Percentiles rank a stretch among this genome's conserved stretches.
phyloP scores from a whole-genome alignment of 225 moss, liverwort and hornwort genomes.

The Pleurozium schreberi region DNA sequence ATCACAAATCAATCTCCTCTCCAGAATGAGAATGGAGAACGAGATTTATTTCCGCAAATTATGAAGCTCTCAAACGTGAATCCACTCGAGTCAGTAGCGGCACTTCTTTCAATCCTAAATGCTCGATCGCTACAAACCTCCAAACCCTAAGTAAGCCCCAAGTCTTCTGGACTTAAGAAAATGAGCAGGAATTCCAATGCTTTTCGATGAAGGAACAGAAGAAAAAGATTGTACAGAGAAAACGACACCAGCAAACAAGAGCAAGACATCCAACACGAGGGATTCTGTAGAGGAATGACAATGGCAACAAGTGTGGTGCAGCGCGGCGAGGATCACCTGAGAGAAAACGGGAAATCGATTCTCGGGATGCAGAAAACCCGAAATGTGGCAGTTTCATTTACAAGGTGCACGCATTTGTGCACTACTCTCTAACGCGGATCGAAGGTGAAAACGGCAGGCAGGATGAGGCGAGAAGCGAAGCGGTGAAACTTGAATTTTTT shows the following conservation, averaged over 20 bases:
- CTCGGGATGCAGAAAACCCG: too few relatives aligned
- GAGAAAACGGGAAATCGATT: too few relatives aligned
- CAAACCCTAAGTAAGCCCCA: neutral
- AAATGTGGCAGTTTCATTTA: too few relatives aligned
- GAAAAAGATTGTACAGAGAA: neutral
- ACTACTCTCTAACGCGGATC: neutral
- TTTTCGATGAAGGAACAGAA: neutral
- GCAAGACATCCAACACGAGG: neutral
- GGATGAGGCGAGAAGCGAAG: too few relatives aligned
- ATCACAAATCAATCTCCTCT: neutral
- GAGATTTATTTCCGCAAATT: neutral
- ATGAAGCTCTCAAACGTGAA: neutral
- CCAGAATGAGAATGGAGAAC: neutral
- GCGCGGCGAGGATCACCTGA: too few relatives aligned
- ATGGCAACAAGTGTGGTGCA: too few relatives aligned
- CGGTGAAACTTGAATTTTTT: too few relatives aligned
- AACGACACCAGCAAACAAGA: neutral
- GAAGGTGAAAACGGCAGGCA: neutral
- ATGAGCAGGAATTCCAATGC: neutral
- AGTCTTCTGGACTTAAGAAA: neutral
- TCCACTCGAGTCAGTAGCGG: neutral
- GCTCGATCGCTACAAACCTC: neutral
- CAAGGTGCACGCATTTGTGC: neutral
- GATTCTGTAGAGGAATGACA: too few relatives aligned
- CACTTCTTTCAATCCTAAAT: neutral